Evolutionary conservation across 257 asterid genomes (phyloP), one percentile per base, ranked within the genome.

Genomic region (Przewalskia tangutica): DNA sequence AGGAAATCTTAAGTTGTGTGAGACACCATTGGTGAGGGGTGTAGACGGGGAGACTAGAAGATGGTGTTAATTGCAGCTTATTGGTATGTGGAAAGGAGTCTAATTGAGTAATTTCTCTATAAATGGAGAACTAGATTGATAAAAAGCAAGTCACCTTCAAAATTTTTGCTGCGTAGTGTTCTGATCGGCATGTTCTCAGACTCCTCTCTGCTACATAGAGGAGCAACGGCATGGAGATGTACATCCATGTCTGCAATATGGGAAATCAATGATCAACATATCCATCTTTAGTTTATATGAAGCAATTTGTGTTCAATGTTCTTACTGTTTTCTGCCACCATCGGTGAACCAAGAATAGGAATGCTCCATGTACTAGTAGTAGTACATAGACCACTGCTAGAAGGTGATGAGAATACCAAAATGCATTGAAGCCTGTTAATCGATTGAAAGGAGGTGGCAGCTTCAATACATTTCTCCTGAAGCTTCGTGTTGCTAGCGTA

Each of bases 401-500:
- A 81, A 95, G 97, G 83, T 95, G 98, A 84, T 95, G 98, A 50
- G 98, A 95, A 83, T 95, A 95, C 98, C 98, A 95, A 85, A 95
- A 95, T 20, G 98, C 97, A 79, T 95, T 95, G 86, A 95, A 95
- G 73, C 98, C 98, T 0, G 98, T 92, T 27, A 95, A 83, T 86
- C 86, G 86, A 86, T 91, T 92, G 10, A 90, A 87, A 0, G 97
- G 97, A 3, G 91, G 73, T 50, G 97, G 97, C 76, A 95, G 87
- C 88, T 90, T 91, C 79, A 89, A 87, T n/a, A 85, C 89, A n/a
- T 90, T 91, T 83, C 83, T 92, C 66, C 98, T 80, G 84, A 95
- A 95, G 56, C 86, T 63, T 40, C 95, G 83, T 1, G 95, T 90
- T 65, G 98, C 98, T 53, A 93, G 85, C 16, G 97, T 95, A 85